A percentile compares a stretch with the other conserved stretches of the same genome.
phyloP scores from a whole-genome alignment of 2,329 filamentous ascomycete species.

The Calonectria hongkongensis region DNA sequence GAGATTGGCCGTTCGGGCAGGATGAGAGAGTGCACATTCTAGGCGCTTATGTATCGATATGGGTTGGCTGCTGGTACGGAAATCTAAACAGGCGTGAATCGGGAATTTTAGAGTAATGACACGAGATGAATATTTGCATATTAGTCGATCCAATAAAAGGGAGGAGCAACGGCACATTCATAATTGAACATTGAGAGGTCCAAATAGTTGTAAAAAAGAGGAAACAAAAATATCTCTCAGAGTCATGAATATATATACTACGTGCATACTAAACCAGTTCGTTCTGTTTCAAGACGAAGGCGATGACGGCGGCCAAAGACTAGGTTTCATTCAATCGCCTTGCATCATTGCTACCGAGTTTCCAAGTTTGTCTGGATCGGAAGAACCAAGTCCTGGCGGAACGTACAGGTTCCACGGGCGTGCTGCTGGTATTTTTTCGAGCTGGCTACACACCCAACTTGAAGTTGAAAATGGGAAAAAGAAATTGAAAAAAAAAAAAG shows the following conservation, averaged over 20 bases:
- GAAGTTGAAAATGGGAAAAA: background rate
- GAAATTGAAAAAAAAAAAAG: no score
- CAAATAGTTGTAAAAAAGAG: background rate
- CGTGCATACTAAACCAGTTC: background rate
- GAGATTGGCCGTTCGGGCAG: constrained; percentile 79
- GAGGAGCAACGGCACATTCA: background rate
- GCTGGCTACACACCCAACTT: background rate
- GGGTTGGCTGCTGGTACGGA: constrained; percentile 17
- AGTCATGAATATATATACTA: background rate
- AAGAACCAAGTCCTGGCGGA: no score
- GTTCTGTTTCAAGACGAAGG: background rate
- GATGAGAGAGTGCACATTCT: constrained; percentile 79
- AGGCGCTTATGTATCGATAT: constrained; percentile 26
- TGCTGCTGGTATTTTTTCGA: background rate
- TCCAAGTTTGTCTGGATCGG: no score
- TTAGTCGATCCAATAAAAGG: background rate
- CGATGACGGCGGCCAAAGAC: no score
- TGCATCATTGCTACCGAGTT: no score
- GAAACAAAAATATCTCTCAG: background rate
- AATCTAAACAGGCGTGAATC: constrained; percentile 34
- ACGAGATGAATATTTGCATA: constrained; percentile 30
- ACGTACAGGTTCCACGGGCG: no score
- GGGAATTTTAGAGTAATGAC: constrained; percentile 28
- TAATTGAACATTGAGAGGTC: background rate
- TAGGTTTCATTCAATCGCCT: no score